Evolutionary conservation across 805 yeast genomes (phyloP), one percentile per base, ranked within the genome.

Genomic region (Debaryomyces castellii): DNA sequence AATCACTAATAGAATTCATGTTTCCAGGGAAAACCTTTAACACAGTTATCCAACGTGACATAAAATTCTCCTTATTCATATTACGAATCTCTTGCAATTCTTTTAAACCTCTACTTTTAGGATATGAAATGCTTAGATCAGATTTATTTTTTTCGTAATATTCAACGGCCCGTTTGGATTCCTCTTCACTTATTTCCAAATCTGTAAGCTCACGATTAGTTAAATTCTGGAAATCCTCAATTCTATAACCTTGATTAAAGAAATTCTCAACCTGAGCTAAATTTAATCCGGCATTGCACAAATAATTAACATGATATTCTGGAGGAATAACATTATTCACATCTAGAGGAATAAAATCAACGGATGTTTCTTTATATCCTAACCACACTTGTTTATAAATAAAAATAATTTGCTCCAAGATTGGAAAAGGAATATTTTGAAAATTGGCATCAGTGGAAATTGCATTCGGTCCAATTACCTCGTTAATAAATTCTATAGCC

Each of bases 351-450:
- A 66, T 34, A 67, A 73, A 57, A 56, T 71, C 34, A 68, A 53
- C 32, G 60, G 51, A 22, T 50, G 33, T 18, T 35, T 72, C 75
- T 5, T 71, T 64, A n/a, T 61, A 59, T 1, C 63, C 57, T 8
- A 62, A 61, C 51, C 67, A 78, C 1, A 75, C 64, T 40, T 72
- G 67, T 40, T 70, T 72, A 24, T 78, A 58, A 35, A 82, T 65
- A 2, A 67, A 59, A 14, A 81, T 61, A 1, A 81, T 43, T 46
- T 75, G 77, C 22, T 76, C 77, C 39, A 79, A 64, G 3, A 81
- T 64, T 1, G 51, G 50, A 10, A 58, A 40, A 0, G 79, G 74
- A 27, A 73, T 54, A 23, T 63, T 67, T 8, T 34, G 23, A 18
- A 60, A 51, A 9, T 57, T 62, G 3, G 57, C 33, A 5, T 41